Evolutionary conservation across 1,284 basidiomycete species (phyloP).

Genomic region (Rhodotorula sp.): DNA sequence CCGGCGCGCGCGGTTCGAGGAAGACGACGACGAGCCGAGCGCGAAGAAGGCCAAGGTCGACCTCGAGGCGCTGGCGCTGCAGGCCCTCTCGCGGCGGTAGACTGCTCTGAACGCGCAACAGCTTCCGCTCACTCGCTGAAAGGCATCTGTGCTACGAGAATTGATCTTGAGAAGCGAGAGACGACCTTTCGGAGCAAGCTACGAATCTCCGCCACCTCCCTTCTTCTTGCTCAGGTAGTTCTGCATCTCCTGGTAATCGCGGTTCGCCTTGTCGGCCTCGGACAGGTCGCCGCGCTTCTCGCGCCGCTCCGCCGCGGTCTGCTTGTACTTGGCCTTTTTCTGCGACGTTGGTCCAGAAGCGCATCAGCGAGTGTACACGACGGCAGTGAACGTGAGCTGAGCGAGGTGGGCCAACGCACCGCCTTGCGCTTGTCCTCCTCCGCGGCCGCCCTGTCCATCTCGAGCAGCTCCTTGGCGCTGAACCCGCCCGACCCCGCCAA

Average conservation of each 20-base stretch:
- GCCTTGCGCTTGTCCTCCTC: conserved; percentile 36
- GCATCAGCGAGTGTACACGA: neutral
- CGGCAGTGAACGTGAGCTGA: neutral
- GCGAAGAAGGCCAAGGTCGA: conserved; percentile 38
- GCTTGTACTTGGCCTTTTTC: conserved; percentile 15
- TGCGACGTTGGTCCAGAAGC: too few species aligned
- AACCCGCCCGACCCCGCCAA: conserved; percentile 15
- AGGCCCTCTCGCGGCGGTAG: conserved; percentile 35
- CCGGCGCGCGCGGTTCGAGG: conserved; percentile 29
- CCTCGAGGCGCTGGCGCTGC: conserved; percentile 44
- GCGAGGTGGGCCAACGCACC: neutral
- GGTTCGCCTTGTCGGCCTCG: conserved; percentile 17
- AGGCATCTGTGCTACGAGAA: too few species aligned
- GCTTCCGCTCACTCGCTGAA: too few species aligned
- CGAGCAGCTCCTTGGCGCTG: conserved; percentile 35
- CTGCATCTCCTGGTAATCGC: conserved; percentile 24
- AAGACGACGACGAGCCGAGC: conserved; percentile 15
- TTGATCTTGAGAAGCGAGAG: too few species aligned
- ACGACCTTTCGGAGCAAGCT: neutral
- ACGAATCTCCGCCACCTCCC: neutral
- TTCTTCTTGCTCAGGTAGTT: conserved; percentile 21
- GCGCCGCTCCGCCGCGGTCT: neutral
- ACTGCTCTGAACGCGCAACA: too few species aligned
- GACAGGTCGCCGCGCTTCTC: conserved; percentile 27
- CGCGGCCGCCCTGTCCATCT: conserved; percentile 36